phyloP scores from a whole-genome alignment of 495 filamentous ascomycete species.

The Daldinia decipiens region DNA sequence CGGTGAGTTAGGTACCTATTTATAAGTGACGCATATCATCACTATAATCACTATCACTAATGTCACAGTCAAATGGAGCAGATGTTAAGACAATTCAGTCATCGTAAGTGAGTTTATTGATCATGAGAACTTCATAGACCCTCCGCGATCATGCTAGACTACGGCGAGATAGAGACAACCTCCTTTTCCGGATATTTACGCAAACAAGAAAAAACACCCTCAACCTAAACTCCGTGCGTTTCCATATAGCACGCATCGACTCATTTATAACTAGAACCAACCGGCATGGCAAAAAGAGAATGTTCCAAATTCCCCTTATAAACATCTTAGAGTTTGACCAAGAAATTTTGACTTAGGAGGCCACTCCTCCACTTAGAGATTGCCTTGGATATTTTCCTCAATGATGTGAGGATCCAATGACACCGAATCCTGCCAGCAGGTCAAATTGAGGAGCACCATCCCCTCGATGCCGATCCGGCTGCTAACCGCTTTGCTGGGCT shows the following conservation, averaged over 20 bases:
- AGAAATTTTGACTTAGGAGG: background rate
- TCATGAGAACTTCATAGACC: background rate
- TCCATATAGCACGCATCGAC: background rate
- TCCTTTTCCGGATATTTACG: background rate
- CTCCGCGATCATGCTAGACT: background rate
- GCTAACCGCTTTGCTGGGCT: background rate
- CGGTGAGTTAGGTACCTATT: background rate
- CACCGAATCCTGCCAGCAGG: background rate
- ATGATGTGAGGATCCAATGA: background rate
- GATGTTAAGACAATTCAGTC: background rate
- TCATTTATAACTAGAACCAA: background rate
- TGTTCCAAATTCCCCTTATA: background rate
- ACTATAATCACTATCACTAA: background rate
- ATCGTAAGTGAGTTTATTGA: background rate
- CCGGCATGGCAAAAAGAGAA: background rate
- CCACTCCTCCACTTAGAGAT: background rate
- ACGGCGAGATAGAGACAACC: background rate
- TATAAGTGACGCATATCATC: background rate
- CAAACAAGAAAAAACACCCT: background rate
- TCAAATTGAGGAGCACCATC: background rate
- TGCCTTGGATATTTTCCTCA: background rate
- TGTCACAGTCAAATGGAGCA: background rate
- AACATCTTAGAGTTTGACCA: conserved; percentile 1
- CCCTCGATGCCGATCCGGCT: background rate
- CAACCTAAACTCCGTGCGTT: conserved; percentile 3